phyloP scores from a whole-genome alignment of 169 alveolate species.

The Plasmodium gonderi region DNA sequence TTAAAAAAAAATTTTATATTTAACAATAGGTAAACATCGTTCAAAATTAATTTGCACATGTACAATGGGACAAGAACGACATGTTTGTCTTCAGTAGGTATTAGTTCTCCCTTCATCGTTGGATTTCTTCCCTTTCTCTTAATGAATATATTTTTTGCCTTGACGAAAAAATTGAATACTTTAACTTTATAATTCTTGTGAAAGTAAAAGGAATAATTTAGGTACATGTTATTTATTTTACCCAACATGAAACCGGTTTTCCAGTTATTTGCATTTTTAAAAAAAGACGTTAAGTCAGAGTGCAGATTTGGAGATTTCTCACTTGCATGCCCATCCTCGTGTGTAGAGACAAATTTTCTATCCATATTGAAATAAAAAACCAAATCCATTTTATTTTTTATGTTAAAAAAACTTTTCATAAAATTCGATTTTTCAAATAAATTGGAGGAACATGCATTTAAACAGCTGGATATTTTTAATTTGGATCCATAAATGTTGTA shows the following conservation, averaged over 20 bases:
- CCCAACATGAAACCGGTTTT: background rate
- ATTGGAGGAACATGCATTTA: constrained; percentile 26
- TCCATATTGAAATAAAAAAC: constrained; percentile 36
- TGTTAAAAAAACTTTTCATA: constrained; percentile 36
- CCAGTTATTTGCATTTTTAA: constrained; percentile 21
- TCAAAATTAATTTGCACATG: constrained; percentile 3
- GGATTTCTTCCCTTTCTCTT: background rate
- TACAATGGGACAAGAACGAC: constrained; percentile 8
- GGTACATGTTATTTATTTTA: constrained; percentile 33
- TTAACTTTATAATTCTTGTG: constrained; percentile 44
- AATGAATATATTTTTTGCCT: background rate
- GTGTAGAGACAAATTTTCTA: background rate
- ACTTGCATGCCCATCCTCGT: background rate
- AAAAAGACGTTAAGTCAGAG: constrained; percentile 13
- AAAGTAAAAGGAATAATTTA: constrained; percentile 46
- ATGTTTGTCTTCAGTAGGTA: background rate
- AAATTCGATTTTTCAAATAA: constrained; percentile 40
- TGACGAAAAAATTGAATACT: background rate
- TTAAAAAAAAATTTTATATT: constrained; percentile 44
- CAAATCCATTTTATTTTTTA: constrained; percentile 61
- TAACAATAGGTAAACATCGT: constrained; percentile 18
- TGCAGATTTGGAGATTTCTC: background rate
- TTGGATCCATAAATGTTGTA: constrained; percentile 54
- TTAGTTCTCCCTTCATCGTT: background rate
- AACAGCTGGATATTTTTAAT: constrained; percentile 26